Evolutionary conservation across 495 filamentous ascomycete genomes (phyloP).

Genomic region (Tuber brumale): DNA sequence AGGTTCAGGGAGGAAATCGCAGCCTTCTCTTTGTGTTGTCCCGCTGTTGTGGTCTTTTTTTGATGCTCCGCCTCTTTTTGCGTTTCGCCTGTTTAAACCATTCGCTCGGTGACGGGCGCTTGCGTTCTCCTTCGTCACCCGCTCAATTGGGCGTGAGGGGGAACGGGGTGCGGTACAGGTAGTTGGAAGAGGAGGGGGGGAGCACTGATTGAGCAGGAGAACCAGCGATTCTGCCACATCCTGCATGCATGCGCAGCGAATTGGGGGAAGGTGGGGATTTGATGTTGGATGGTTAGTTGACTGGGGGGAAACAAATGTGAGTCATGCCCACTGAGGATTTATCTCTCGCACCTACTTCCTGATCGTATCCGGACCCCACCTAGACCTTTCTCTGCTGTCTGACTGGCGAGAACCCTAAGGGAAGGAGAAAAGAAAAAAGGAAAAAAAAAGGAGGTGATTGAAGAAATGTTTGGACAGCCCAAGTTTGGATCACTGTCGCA

Average conservation of each 20-base stretch:
- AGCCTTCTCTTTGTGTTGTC: conserved; percentile 1
- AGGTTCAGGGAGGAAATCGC: background rate
- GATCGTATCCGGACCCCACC: background rate
- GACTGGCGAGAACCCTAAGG: background rate
- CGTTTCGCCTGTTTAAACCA: background rate
- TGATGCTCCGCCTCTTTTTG: conserved; percentile 1
- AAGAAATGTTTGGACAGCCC: background rate
- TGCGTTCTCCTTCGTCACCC: background rate
- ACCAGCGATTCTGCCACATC: background rate
- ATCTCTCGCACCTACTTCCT: background rate
- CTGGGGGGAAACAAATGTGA: background rate
- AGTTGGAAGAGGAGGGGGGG: background rate
- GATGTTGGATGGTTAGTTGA: background rate
- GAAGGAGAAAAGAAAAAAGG: background rate
- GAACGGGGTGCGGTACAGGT: background rate
- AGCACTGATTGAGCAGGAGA: background rate
- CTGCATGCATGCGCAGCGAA: background rate
- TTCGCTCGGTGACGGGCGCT: background rate
- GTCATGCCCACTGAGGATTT: background rate
- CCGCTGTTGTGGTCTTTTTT: background rate
- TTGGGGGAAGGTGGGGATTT: background rate
- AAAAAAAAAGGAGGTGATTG: background rate
- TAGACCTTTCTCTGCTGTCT: background rate
- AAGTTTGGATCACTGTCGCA: background rate
- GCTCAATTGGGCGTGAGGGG: background rate